These are phyloP conservation scores for Cyclospora cayetanensis DNA, from an alignment of 169 alveolate species.

Conservation along the genomic window DNA sequence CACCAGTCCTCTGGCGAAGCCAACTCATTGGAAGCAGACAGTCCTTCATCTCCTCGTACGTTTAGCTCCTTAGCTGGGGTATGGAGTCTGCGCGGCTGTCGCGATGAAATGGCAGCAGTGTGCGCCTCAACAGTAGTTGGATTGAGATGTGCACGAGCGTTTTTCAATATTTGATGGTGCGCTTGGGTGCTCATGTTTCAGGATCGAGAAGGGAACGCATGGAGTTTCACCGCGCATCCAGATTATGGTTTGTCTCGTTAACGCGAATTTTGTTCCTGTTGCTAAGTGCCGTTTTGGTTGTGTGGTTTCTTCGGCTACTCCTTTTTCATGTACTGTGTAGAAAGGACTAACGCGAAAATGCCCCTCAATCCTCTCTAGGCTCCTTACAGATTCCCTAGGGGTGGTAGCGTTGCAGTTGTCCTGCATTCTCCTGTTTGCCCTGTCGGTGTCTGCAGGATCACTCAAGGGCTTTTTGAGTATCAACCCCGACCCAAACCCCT, in stretches of 20 bases:
- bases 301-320: not conserved
- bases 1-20: slow-evolving; percentile 4
- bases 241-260: not conserved
- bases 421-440: no score
- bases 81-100: not conserved
- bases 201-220: not conserved
- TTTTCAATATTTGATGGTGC: not conserved
- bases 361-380: not conserved
- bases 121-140: not conserved
- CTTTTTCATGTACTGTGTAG: no score
- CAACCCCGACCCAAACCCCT: slow-evolving; percentile 50
- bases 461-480: slow-evolving; percentile 22
- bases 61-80: not conserved
- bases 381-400: no score
- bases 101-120: not conserved
- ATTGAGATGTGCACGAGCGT: not conserved
- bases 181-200: not conserved
- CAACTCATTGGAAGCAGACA: slow-evolving; percentile 70
- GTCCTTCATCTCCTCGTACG: slow-evolving; percentile 19
- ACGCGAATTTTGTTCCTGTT: not conserved
- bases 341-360: not conserved
- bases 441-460: not conserved
- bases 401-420: no score
- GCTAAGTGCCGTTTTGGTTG: not conserved
- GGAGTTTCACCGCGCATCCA: not conserved